Base-by-base conservation (phyloP, 148 eudicot species). In the Salicornia ramosissima region DNA sequence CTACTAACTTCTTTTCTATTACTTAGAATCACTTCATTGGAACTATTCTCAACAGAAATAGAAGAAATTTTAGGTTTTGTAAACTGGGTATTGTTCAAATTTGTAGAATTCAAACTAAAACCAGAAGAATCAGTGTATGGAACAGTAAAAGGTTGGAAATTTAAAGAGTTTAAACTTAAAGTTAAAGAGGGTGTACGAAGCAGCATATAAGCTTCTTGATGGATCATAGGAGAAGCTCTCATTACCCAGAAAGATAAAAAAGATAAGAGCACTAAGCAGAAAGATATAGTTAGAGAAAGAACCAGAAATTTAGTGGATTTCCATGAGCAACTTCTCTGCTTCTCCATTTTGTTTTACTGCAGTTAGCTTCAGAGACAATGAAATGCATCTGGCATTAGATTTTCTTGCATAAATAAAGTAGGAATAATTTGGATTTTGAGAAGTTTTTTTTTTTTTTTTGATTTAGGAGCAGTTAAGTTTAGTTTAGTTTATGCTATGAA, bases 211-310 rank as follows among this genome's bases (percentile, higher is more conserved):
- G 87, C 71, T 60, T 83, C 67, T 68, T 65, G 81, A 42, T 76
- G 76, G 19, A 77, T 43, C 2, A 77, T 71, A 55, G 88, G 79
- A 56, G 78, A 50, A 46, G 80, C 33, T 50, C 62, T 80, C 69
- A 72, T 40, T 29, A 79, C 80, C 85, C 85, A 86, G 65, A 84
- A 70, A 77, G 79, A 86, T 74, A 83, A 77, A 60, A 85, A 77
- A 10, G 80, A 68, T 15, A 90, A 67, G 49, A 89, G 70, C 26
- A 85, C 47, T 2, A 85, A 25, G 46, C 82, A 85, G 63, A 82
- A 82, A 30, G 82, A 78, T 19, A 90, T 66, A 30, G 90, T 84
- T 67, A 88, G 58, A 56, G 86, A 83, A 43, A 88, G 71, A 10
- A 82, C 69, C 76, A 84, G 39, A 73, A 82, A 79, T 77, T 78